Evolutionary conservation across 768 basidiomycete species (phyloP).

Genomic region (Suillus cothurnatus): DNA sequence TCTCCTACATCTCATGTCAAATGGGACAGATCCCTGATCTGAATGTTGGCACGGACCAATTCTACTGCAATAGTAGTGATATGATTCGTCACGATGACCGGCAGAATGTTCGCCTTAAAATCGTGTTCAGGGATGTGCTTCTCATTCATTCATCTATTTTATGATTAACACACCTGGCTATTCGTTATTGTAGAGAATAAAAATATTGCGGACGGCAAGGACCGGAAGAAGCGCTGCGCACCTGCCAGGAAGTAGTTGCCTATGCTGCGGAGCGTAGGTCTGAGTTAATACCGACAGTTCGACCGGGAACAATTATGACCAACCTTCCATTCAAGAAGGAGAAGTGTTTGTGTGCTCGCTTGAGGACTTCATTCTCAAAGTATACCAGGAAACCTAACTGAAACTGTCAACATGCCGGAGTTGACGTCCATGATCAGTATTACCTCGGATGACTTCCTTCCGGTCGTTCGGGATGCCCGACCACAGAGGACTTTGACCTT

Average conservation of each 20-base stretch:
- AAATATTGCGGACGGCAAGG: slow-evolving; percentile 91
- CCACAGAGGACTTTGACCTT: slow-evolving; percentile 84
- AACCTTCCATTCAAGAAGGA: slow-evolving; percentile 90
- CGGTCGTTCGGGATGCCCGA: slow-evolving; percentile 83
- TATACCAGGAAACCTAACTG: slow-evolving; percentile 84
- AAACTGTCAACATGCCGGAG: not conserved
- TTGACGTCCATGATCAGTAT: not conserved
- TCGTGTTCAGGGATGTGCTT: slow-evolving; percentile 14
- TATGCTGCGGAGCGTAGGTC: slow-evolving; percentile 46
- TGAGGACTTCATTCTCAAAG: slow-evolving; percentile 86
- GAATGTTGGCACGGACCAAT: slow-evolving; percentile 47
- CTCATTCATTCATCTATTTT: slow-evolving; percentile 14
- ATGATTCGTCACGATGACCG: slow-evolving; percentile 91
- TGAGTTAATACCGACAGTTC: not conserved
- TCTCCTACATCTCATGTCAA: slow-evolving; percentile 47
- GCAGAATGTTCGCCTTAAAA: slow-evolving; percentile 73
- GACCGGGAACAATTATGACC: slow-evolving; percentile 9
- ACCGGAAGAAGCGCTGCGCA: slow-evolving; percentile 88
- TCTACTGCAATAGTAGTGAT: slow-evolving; percentile 95
- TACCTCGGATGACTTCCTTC: slow-evolving; percentile 90
- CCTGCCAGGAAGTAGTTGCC: slow-evolving; percentile 93
- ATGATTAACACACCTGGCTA: slow-evolving; percentile 52
- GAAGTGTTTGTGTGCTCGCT: slow-evolving; percentile 91
- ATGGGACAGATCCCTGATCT: not conserved
- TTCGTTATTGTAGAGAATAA: slow-evolving; percentile 90